These are phyloP conservation scores for Microdochium bolleyi DNA, from an alignment of 2,329 filamentous ascomycete species.

Conservation along the genomic window DNA sequence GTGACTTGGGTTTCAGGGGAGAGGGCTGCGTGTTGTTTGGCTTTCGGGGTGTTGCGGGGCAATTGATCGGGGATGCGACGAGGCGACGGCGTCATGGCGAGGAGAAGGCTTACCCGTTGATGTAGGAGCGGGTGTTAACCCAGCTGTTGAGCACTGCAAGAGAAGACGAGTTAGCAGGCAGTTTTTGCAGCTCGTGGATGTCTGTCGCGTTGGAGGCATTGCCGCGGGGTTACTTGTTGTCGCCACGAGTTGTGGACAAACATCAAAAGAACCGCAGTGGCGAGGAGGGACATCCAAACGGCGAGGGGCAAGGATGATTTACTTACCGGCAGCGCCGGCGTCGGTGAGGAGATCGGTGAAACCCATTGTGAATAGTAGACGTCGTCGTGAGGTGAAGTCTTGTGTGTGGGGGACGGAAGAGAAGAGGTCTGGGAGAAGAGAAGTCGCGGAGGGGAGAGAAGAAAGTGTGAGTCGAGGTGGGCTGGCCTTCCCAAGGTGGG, in stretches of 20 bases:
- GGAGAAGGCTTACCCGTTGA: slow-evolving; percentile 55
- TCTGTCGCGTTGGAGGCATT: background rate
- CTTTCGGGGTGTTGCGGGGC: background rate
- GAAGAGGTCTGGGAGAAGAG: slow-evolving; percentile 4
- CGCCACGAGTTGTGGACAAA: background rate
- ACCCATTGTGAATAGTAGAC: slow-evolving; percentile 38
- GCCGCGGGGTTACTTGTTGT: background rate
- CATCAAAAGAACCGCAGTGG: background rate
- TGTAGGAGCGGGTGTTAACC: slow-evolving; percentile 61
- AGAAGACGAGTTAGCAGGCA: slow-evolving; percentile 7
- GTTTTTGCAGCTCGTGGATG: background rate
- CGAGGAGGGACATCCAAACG: slow-evolving; percentile 2
- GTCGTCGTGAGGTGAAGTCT: slow-evolving; percentile 16
- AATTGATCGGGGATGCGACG: background rate
- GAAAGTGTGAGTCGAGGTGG: background rate
- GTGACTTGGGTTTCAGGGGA: background rate
- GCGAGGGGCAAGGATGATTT: slow-evolving; percentile 2
- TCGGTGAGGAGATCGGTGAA: slow-evolving; percentile 53
- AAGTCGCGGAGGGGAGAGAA: background rate
- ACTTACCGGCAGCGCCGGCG: slow-evolving; percentile 43
- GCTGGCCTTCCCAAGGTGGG: background rate
- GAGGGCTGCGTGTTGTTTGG: background rate
- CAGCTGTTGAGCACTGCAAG: slow-evolving; percentile 46
- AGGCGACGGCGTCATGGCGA: slow-evolving; percentile 7
- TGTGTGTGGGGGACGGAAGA: slow-evolving; percentile 6